These are phyloP conservation scores for Echites panduratus DNA, from an alignment of 257 asterid species.

Conservation along the genomic window DNA sequence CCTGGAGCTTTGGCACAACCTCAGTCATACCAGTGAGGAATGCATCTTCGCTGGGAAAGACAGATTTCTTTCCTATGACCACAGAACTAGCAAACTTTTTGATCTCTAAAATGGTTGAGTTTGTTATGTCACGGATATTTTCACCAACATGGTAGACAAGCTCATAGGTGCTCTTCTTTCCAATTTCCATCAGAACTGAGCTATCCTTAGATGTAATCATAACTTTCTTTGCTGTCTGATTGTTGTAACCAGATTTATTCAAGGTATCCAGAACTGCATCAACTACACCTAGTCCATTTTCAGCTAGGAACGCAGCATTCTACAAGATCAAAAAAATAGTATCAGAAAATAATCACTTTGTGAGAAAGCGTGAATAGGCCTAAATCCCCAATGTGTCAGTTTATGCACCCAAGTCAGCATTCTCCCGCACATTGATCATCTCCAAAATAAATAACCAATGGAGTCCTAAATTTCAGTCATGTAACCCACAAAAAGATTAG, in stretches of 20 bases:
- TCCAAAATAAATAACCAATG: not conserved
- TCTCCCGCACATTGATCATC: not conserved
- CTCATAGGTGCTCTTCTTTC: slow-evolving; percentile 47
- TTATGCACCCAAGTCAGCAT: not conserved
- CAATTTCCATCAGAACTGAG: slow-evolving; percentile 45
- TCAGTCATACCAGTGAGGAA: slow-evolving; percentile 36
- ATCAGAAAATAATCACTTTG: not conserved
- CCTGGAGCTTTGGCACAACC: slow-evolving; percentile 52
- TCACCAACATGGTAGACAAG: slow-evolving; percentile 57
- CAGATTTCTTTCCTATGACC: slow-evolving; percentile 45
- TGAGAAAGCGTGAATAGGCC: not conserved
- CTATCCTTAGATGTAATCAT: slow-evolving; percentile 63
- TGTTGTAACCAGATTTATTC: slow-evolving; percentile 43
- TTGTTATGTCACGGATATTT: slow-evolving; percentile 42
- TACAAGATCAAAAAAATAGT: slow-evolving; percentile 18
- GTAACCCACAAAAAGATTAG: not conserved
- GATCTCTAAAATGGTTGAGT: slow-evolving; percentile 58
- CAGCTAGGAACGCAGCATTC: slow-evolving; percentile 78
- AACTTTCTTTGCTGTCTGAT: slow-evolving; percentile 47
- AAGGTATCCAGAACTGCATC: slow-evolving; percentile 56
- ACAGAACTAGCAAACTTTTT: slow-evolving; percentile 61
- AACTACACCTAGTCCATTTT: slow-evolving; percentile 52
- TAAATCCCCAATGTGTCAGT: not conserved
- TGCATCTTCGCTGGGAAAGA: slow-evolving; percentile 32
- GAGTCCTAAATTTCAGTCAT: not conserved